These are phyloP conservation scores for Flaveria ramosissima DNA, from an alignment of 129 eudicot genomes.

Conservation along the genomic window DNA sequence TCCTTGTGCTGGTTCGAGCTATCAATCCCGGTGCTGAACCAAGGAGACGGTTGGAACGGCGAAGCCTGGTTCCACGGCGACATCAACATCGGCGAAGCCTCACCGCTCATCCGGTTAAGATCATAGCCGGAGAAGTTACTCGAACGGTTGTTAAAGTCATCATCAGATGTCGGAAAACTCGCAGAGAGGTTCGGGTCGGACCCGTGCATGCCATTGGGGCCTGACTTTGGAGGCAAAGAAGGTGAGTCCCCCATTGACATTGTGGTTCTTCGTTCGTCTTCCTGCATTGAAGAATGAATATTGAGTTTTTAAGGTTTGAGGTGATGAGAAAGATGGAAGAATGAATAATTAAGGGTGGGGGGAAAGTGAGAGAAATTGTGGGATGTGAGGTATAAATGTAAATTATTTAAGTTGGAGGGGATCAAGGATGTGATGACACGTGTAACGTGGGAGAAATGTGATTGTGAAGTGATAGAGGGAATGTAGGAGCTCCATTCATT, in stretches of 20 bases:
- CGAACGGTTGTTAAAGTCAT: constrained; percentile 40
- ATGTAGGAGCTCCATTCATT: constrained; percentile 28
- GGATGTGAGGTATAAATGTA: constrained; percentile 21
- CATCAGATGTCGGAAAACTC: constrained; percentile 20
- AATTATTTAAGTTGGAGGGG: constrained; percentile 8
- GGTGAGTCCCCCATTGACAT: constrained; percentile 29
- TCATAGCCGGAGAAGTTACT: constrained; percentile 73
- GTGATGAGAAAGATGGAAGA: constrained; percentile 16
- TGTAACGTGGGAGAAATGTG: constrained; percentile 6
- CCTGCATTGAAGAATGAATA: constrained; percentile 23
- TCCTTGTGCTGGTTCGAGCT: neutral
- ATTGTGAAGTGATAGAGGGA: constrained; percentile 24
- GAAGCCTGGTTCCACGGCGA: constrained; percentile 74
- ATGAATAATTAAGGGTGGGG: constrained; percentile 18
- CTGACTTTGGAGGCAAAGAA: constrained; percentile 37
- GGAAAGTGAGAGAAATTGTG: constrained; percentile 36
- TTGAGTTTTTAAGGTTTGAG: neutral
- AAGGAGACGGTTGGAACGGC: constrained; percentile 45
- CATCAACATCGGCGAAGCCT: constrained; percentile 79
- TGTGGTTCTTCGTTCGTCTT: constrained; percentile 30
- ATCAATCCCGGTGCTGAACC: constrained; percentile 35
- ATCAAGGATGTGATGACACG: constrained; percentile 28
- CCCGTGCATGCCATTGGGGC: constrained; percentile 27
- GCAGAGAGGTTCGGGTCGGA: constrained; percentile 40
- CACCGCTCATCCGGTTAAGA: constrained; percentile 54